These are phyloP conservation scores for Glycyrrhiza uralensis DNA, from an alignment of 306 rosid species.

Conservation along the genomic window DNA sequence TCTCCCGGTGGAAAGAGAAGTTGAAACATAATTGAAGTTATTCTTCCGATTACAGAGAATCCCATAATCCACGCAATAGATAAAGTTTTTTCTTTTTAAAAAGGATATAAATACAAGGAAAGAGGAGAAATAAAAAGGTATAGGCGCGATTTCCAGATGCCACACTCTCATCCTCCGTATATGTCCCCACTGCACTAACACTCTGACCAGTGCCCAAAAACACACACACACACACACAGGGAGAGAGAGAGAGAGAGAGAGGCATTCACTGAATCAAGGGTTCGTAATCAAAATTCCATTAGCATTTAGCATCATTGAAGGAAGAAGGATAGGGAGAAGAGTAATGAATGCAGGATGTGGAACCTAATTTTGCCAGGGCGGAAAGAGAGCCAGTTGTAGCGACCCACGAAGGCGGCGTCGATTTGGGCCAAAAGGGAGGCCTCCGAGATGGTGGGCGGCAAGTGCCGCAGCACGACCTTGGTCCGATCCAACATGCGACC, in stretches of 20 bases:
- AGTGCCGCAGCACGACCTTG: conserved; percentile 76
- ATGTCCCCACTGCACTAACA: background rate
- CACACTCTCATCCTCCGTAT: background rate
- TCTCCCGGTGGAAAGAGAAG: background rate
- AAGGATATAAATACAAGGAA: background rate
- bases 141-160: background rate
- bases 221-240: background rate
- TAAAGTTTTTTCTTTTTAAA: too few relatives aligned
- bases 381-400: conserved; percentile 65
- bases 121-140: background rate
- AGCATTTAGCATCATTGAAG: background rate
- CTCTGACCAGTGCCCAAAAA: background rate
- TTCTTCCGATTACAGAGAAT: background rate
- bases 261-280: background rate
- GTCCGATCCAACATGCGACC: conserved; percentile 69
- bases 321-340: too few relatives aligned
- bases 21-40: background rate
- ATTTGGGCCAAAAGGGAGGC: conserved; percentile 45
- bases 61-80: background rate
- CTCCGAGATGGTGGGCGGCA: conserved; percentile 62
- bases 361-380: conserved; percentile 56
- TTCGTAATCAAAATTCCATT: background rate
- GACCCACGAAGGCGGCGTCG: conserved; percentile 49
- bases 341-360: background rate
- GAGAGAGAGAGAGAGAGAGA: background rate